Percentiles rank a stretch among this genome's conserved stretches.
Conservation (phyloP, 2,329 filamentous ascomycete species). For the Sporothrix inflata region DNA sequence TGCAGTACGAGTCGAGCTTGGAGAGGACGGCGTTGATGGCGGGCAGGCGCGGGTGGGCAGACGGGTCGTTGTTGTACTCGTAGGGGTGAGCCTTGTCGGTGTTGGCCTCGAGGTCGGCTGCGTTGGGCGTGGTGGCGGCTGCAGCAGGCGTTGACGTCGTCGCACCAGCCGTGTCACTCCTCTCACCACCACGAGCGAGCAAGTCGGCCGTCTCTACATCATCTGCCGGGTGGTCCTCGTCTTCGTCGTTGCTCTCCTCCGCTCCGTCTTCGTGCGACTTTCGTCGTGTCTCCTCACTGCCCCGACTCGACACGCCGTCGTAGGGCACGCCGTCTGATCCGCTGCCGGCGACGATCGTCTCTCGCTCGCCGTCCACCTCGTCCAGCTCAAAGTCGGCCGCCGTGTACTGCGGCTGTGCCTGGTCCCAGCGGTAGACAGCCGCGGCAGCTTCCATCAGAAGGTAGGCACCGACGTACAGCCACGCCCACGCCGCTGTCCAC, state of each 20-base stretch:
- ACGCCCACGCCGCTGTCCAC: conserved; percentile 28
- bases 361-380: not conserved
- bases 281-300: not conserved
- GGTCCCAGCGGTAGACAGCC: not conserved
- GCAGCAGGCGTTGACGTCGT: not conserved
- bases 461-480: conserved; percentile 24
- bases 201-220: conserved; percentile 1
- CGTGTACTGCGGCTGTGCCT: conserved; percentile 14
- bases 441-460: not conserved
- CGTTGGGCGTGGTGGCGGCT: not conserved
- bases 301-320: not conserved
- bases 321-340: conserved; percentile 1
- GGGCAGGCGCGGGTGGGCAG: not conserved
- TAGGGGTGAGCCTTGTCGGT: conserved; percentile 6
- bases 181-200: not conserved
- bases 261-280: not conserved
- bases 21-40: not conserved
- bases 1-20: not conserved
- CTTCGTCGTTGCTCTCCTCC: not conserved
- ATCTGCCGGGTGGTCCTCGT: not conserved
- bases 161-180: not conserved
- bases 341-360: not conserved
- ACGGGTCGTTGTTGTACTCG: conserved; percentile 25
- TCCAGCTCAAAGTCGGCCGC: conserved; percentile 28
- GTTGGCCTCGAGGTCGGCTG: not conserved